Percentiles rank a stretch among this genome's conserved stretches.
Evolutionary conservation across 805 yeast genomes (phyloP).

Genomic region (Starmerella gropengiesseri): DNA sequence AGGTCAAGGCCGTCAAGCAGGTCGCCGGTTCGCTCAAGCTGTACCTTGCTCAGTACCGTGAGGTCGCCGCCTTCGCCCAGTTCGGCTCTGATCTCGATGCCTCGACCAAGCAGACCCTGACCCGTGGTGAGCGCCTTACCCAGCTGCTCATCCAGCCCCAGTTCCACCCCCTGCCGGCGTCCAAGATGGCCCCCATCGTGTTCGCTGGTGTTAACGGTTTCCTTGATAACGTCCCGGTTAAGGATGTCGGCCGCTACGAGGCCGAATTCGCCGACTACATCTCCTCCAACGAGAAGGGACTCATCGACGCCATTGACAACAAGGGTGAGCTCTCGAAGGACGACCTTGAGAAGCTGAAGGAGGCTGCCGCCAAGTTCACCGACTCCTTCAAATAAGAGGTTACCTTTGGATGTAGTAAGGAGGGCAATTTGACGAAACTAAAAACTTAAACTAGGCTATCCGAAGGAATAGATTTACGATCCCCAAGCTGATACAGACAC

Average conservation of each 20-base stretch:
- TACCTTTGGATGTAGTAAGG: background rate
- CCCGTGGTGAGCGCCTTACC: slow-evolving; percentile 99
- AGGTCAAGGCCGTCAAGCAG: slow-evolving; percentile 99
- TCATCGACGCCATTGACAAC: slow-evolving; percentile 72
- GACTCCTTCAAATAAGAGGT: slow-evolving; percentile 53
- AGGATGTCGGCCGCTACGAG: slow-evolving; percentile 86
- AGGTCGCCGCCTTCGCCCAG: slow-evolving; percentile 99
- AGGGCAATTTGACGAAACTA: slow-evolving; percentile 7
- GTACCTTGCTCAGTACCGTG: slow-evolving; percentile 99
- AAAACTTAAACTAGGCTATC: slow-evolving; percentile 8
- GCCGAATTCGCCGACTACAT: slow-evolving; percentile 82
- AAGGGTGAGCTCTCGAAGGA: slow-evolving; percentile 88
- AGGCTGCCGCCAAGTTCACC: slow-evolving; percentile 85
- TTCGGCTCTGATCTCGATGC: slow-evolving; percentile 99
- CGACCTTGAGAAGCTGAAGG: slow-evolving; percentile 71
- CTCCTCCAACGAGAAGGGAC: slow-evolving; percentile 76
- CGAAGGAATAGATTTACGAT: slow-evolving; percentile 6
- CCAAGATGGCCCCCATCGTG: slow-evolving; percentile 97
- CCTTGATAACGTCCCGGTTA: slow-evolving; percentile 78
- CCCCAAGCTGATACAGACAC: background rate
- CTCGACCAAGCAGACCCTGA: slow-evolving; percentile 96
- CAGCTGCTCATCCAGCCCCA: slow-evolving; percentile 97
- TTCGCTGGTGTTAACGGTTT: slow-evolving; percentile 99
- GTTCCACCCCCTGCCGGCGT: slow-evolving; percentile 93
- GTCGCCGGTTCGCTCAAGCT: slow-evolving; percentile 99